These are phyloP conservation scores for Poa pratensis DNA, from an alignment of 176 grass and related monocot genomes.

Conservation along the genomic window DNA sequence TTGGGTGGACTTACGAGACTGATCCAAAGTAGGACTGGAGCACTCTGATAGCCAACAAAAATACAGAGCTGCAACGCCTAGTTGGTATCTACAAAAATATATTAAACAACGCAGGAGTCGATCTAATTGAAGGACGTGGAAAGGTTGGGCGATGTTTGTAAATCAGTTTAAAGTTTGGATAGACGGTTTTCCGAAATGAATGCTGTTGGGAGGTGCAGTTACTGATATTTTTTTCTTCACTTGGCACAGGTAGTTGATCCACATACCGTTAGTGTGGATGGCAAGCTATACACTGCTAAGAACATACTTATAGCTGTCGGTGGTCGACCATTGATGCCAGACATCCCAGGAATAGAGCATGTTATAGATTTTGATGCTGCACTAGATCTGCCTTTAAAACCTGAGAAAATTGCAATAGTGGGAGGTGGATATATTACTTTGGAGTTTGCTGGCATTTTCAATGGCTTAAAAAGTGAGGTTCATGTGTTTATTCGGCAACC, in stretches of 20 bases:
- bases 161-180: constrained; percentile 45
- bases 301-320: constrained; percentile 80
- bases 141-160: constrained; percentile 61
- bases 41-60: constrained; percentile 81
- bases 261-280: constrained; percentile 71
- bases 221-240: constrained; percentile 37
- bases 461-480: constrained; percentile 78
- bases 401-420: constrained; percentile 78
- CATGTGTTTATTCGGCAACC: constrained; percentile 88
- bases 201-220: constrained; percentile 23
- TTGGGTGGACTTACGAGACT: constrained; percentile 69
- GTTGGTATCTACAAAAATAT: constrained; percentile 83
- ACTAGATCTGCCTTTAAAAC: constrained; percentile 61
- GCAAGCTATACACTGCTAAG: constrained; percentile 68
- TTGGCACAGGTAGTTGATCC: constrained; percentile 66
- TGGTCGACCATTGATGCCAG: constrained; percentile 57
- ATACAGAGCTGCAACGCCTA: constrained; percentile 73
- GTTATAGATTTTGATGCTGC: constrained; percentile 77
- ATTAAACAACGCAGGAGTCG: constrained; percentile 62
- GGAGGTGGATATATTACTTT: constrained; percentile 86
- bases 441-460: constrained; percentile 83
- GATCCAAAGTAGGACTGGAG: constrained; percentile 79
- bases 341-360: constrained; percentile 79
- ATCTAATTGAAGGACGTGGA: constrained; percentile 80
- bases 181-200: constrained; percentile 9